Percentiles rank a stretch among this genome's conserved stretches.
These are phyloP conservation scores for Scytalidium lignicola DNA, from an alignment of 2,329 filamentous ascomycete genomes.

Conservation along the genomic window DNA sequence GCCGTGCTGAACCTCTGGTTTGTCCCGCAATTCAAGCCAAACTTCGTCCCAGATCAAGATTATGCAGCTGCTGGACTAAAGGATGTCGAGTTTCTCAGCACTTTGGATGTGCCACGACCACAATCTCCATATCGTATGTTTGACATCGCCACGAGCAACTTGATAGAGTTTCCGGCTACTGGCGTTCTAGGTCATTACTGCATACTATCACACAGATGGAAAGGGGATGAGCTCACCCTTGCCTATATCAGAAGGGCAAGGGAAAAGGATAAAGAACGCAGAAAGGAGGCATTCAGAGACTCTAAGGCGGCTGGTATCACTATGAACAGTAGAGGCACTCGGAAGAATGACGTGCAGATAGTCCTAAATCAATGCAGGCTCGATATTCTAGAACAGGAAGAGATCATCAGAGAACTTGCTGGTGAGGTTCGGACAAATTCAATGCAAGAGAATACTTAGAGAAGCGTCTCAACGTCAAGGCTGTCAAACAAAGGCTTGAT, in stretches of 20 bases:
- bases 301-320: slow-evolving; percentile 12
- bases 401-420: neutral
- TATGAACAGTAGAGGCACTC: neutral
- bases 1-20: no score
- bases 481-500: neutral
- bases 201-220: slow-evolving; percentile 32
- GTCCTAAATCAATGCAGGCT: slow-evolving; percentile 5
- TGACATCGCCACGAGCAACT: slow-evolving; percentile 27
- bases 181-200: slow-evolving; percentile 27
- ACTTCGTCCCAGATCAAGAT: no score
- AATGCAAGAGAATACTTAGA: no score
- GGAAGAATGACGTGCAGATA: slow-evolving; percentile 7
- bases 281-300: slow-evolving; percentile 6
- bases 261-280: neutral
- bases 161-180: slow-evolving; percentile 23
- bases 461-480: neutral
- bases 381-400: slow-evolving; percentile 6
- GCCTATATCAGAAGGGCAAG: slow-evolving; percentile 23
- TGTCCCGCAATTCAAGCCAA: no score
- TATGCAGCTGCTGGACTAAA: no score
- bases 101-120: no score
- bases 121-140: slow-evolving; percentile 31
- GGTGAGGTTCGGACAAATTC: no score
- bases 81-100: no score
- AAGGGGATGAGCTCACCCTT: slow-evolving; percentile 27